Base-by-base conservation (phyloP, 2,329 filamentous ascomycete genomes). In the Aspergillus flavus region DNA sequence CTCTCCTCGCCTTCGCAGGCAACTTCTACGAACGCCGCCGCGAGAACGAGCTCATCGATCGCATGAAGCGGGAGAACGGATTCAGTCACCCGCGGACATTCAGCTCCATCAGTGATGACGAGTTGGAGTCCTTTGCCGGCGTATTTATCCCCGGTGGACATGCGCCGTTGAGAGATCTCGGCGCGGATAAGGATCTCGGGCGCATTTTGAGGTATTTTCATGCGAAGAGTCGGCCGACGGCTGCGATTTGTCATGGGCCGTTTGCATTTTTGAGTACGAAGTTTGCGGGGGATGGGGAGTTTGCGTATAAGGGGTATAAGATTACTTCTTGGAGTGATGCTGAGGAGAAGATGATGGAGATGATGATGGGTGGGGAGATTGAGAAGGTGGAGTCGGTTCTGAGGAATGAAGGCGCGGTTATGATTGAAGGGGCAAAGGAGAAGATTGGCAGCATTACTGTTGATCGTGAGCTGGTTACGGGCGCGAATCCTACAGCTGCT, bases 291-390 rank as follows among this genome's bases (percentile, higher is more conserved):
- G 71, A 72, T 55, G 72, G 73, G 1, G 69, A 73, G 34, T 83
- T 83, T 57, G 78, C 75, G 28, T 83, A 83, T 62, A 77, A 80
- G 48, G 81, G 79, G 19, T 83, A 83, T 64, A 76, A 78, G 66
- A 76, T 83, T 36, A 83, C 80, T 1, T 75, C 74, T 43, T 83
- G 79, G 76, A 80, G 78, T 48, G 79, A 83, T 68, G 74, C 72
- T 0, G 81, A 83, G 68, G 81, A 83, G 70, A 79, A 76, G 66
- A 60, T 79, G 23, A 81, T 83, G 78, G 81, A 83, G 73, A 79
- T 71, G n/a, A 59, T 80, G 60, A 65, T 79, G 32, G 69, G 79
- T 6, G 81, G 79, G 0, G 79, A 82, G 67, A 73, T 82, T 4
- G 69, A 76, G 58, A 82, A 81, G 69, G 79, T 81, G 6, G 81